A percentile compares a stretch with the other conserved stretches of the same genome.
Conservation (phyloP, 2,329 filamentous ascomycete genomes). For the Alternaria longipes region DNA sequence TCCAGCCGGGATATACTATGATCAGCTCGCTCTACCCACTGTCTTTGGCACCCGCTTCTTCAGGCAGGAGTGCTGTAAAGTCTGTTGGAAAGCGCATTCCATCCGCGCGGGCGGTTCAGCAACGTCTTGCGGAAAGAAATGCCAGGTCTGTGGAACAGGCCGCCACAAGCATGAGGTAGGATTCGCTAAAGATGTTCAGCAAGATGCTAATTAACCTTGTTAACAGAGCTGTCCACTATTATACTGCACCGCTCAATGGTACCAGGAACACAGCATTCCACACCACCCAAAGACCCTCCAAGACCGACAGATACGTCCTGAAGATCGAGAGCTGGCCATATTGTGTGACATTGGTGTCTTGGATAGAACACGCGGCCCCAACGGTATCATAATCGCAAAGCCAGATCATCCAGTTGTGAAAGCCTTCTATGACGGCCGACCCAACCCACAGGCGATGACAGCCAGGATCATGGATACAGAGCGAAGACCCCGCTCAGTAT, state of each 20-base stretch:
- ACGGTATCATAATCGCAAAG: neutral
- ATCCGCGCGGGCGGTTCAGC: neutral
- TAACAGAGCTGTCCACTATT: neutral
- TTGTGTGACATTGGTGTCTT: neutral
- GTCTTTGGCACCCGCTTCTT: neutral
- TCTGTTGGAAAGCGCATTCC: neutral
- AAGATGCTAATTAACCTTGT: neutral
- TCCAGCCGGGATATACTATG: neutral
- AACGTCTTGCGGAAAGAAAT: neutral
- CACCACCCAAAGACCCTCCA: neutral
- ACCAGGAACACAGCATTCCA: neutral
- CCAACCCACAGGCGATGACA: neutral
- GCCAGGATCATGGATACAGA: neutral
- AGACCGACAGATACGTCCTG: neutral
- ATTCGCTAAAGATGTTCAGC: neutral
- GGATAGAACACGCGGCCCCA: no score
- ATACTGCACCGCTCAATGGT: neutral
- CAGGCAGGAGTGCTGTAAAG: neutral
- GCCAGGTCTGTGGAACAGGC: neutral
- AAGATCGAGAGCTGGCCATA: neutral
- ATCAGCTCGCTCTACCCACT: neutral
- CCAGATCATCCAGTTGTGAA: neutral
- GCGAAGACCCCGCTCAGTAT: neutral
- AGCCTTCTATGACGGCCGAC: neutral
- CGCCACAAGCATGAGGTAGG: neutral